These are phyloP conservation scores for Begonia fuchsioides DNA, from an alignment of 306 rosid species.

Conservation along the genomic window DNA sequence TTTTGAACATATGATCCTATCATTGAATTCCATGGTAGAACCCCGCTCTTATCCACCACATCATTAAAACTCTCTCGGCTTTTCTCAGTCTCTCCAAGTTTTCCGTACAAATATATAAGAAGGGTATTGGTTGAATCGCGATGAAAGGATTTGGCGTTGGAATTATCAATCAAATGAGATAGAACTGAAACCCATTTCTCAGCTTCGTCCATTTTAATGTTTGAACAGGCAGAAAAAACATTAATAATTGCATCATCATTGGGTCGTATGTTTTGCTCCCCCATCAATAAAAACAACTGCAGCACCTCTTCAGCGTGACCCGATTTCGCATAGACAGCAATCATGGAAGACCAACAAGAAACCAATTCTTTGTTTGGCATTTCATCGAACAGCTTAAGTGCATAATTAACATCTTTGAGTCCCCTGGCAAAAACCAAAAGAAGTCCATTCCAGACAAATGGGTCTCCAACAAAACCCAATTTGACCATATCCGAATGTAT, in stretches of 20 bases:
- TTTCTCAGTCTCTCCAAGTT: slow-evolving; percentile 32
- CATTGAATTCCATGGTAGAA: slow-evolving; percentile 49
- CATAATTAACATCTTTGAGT: slow-evolving; percentile 20
- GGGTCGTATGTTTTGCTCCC: slow-evolving; percentile 26
- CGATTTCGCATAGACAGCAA: slow-evolving; percentile 30
- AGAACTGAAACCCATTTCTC: slow-evolving; percentile 34
- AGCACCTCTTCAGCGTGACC: slow-evolving; percentile 28
- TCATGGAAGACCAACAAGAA: slow-evolving; percentile 40
- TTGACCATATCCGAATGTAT: slow-evolving; percentile 33
- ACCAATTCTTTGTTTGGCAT: slow-evolving; percentile 23
- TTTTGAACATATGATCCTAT: slow-evolving; percentile 44
- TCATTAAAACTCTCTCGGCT: slow-evolving; percentile 26
- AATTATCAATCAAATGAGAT: slow-evolving; percentile 4
- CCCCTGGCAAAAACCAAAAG: slow-evolving; percentile 27
- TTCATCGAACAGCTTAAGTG: slow-evolving; percentile 43
- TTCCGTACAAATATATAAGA: slow-evolving; percentile 34
- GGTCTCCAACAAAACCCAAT: slow-evolving; percentile 20
- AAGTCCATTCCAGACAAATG: slow-evolving; percentile 28
- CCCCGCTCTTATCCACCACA: slow-evolving; percentile 22
- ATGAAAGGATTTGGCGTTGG: slow-evolving; percentile 5
- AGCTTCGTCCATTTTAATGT: slow-evolving; percentile 22
- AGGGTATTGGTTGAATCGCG: slow-evolving; percentile 23
- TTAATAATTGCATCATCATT: slow-evolving; percentile 35
- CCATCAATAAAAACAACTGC: slow-evolving; percentile 27
- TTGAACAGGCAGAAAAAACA: slow-evolving; percentile 49